These are phyloP conservation scores for Plasmodium coatneyi DNA, from an alignment of 169 alveolate genomes.

Conservation along the genomic window DNA sequence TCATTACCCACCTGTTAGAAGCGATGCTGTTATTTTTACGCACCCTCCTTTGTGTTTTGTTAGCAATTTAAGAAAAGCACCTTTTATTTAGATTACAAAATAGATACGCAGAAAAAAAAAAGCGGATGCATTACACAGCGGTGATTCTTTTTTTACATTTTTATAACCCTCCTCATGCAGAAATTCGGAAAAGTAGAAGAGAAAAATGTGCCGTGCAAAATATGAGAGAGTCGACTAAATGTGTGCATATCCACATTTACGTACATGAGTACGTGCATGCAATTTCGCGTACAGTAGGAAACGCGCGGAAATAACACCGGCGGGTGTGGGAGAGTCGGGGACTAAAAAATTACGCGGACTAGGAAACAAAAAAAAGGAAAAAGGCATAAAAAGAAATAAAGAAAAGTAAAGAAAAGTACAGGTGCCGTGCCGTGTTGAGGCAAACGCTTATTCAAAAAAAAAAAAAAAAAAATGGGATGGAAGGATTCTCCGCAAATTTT, in stretches of 20 bases:
- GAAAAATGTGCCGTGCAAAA: neutral
- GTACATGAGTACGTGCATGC: neutral
- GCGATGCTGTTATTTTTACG: neutral
- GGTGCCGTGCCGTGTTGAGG: neutral
- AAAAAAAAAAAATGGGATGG: neutral
- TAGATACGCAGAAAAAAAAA: slow-evolving; percentile 9
- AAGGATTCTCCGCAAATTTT: neutral
- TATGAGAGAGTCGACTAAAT: neutral
- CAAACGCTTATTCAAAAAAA: neutral
- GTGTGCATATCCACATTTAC: neutral
- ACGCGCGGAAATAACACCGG: neutral
- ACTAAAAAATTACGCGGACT: neutral
- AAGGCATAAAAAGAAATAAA: neutral
- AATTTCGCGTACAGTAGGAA: neutral
- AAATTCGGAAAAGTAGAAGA: neutral
- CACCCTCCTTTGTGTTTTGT: slow-evolving; percentile 4
- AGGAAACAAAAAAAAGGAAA: neutral
- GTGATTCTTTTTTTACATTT: neutral
- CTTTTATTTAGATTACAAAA: slow-evolving; percentile 23
- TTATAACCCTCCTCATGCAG: neutral
- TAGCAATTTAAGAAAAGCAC: slow-evolving; percentile 12
- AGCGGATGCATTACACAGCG: neutral
- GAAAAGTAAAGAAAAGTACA: neutral
- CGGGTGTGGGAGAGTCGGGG: neutral
- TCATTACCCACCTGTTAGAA: neutral